These are phyloP conservation scores for Lachancea meyersii DNA, from an alignment of 805 yeast species.

Conservation along the genomic window DNA sequence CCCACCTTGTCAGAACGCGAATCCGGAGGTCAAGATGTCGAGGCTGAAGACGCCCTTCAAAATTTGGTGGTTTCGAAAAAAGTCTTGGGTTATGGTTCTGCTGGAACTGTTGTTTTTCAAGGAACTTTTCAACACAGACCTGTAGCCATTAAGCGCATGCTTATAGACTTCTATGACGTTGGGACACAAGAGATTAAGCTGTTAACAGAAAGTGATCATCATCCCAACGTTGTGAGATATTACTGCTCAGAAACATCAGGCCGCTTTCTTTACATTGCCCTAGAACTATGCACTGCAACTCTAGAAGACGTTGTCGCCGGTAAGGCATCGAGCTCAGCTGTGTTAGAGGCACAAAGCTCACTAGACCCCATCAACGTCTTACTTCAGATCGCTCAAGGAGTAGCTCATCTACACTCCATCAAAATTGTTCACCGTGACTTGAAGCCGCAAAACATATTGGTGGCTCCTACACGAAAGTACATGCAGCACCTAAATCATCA, in stretches of 20 bases:
- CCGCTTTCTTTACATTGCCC: constrained; percentile 82
- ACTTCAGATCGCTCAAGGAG: constrained; percentile 74
- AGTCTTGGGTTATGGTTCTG: constrained; percentile 91
- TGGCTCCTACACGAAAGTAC: constrained; percentile 58
- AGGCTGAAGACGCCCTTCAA: constrained; percentile 34
- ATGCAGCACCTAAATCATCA: constrained; percentile 14
- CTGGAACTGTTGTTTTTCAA: constrained; percentile 89
- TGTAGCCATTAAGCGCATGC: constrained; percentile 93
- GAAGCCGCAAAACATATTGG: constrained; percentile 89
- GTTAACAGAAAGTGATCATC: constrained; percentile 91
- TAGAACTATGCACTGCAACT: constrained; percentile 85
- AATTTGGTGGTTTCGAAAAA: constrained; percentile 61
- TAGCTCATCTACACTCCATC: constrained; percentile 78
- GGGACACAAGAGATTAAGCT: constrained; percentile 88
- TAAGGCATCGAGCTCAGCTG: constrained; percentile 32
- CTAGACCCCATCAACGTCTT: constrained; percentile 51
- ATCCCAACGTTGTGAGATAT: constrained; percentile 89
- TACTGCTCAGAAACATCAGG: constrained; percentile 90
- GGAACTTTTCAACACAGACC: constrained; percentile 90
- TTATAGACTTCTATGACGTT: constrained; percentile 85
- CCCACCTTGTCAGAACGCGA: constrained; percentile 1
- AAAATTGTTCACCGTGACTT: constrained; percentile 93
- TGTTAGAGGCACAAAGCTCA: constrained; percentile 34
- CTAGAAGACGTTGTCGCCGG: constrained; percentile 77
- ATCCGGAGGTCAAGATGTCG: constrained; percentile 12